phyloP scores from a whole-genome alignment of 345 rosid genomes.

The Dimocarpus longan region DNA sequence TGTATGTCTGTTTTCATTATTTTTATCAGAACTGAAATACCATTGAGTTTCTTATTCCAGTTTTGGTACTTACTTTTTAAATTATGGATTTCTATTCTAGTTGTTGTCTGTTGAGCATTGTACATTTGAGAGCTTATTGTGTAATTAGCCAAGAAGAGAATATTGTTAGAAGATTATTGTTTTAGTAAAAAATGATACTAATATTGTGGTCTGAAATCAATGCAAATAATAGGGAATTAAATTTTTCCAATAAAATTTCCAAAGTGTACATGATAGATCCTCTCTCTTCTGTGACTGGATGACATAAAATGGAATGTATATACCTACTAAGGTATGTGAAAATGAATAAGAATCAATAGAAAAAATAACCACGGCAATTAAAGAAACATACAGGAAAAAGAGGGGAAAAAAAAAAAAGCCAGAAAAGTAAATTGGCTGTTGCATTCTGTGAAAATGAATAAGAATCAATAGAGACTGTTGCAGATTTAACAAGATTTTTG shows the following conservation, averaged over 20 bases:
- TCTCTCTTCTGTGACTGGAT: too few relatives aligned
- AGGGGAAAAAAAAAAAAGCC: too few relatives aligned
- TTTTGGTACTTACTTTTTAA: background rate
- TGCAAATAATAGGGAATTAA: background rate
- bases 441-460: too few relatives aligned
- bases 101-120: background rate
- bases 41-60: slow-evolving; percentile 4
- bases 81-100: background rate
- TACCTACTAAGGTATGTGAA: too few relatives aligned
- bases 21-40: background rate
- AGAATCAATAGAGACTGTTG: too few relatives aligned
- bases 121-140: background rate
- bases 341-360: too few relatives aligned
- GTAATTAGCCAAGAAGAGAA: background rate
- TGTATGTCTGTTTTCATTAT: background rate
- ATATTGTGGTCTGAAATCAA: background rate
- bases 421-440: too few relatives aligned
- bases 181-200: background rate
- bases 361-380: too few relatives aligned
- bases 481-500: too few relatives aligned
- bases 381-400: too few relatives aligned
- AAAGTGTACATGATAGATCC: background rate
- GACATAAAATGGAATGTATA: too few relatives aligned
- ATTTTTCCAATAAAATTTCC: background rate
- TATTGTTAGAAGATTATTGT: background rate